These are phyloP conservation scores for Chenopodium album DNA, from an alignment of 148 eudicot genomes.

Conservation along the genomic window DNA sequence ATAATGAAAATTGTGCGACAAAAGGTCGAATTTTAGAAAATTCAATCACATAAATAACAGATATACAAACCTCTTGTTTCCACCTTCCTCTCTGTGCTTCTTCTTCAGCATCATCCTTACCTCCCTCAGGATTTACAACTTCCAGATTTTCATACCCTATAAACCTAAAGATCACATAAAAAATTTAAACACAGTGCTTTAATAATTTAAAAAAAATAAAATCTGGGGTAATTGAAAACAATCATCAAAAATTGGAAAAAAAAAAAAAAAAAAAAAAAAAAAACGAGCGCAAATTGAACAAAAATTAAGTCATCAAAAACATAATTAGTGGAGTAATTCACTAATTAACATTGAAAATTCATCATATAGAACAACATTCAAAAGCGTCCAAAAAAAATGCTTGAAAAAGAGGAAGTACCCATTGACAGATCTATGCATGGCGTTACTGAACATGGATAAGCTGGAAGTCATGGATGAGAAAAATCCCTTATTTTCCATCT, in stretches of 20 bases:
- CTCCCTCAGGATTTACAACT: slow-evolving; percentile 96
- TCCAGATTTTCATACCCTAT: slow-evolving; percentile 81
- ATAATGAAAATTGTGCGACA: too few species aligned
- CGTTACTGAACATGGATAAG: slow-evolving; percentile 63
- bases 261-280: too few species aligned
- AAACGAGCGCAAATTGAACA: too few species aligned
- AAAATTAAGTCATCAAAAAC: too few species aligned
- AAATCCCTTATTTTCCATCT: slow-evolving; percentile 34
- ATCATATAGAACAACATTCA: neutral
- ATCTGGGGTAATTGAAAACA: too few species aligned
- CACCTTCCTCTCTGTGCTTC: slow-evolving; percentile 94
- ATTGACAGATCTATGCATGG: slow-evolving; percentile 77
- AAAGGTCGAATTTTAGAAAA: too few species aligned
- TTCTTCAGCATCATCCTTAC: slow-evolving; percentile 83
- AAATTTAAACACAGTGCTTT: too few species aligned
- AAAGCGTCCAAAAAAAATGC: neutral
- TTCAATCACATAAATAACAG: too few species aligned
- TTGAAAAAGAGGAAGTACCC: slow-evolving; percentile 44
- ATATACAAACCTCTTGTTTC: slow-evolving; percentile 64
- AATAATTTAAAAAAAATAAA: too few species aligned
- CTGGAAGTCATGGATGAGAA: slow-evolving; percentile 69
- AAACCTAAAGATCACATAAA: slow-evolving; percentile 31
- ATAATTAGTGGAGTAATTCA: neutral
- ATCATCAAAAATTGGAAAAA: neutral
- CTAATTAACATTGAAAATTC: neutral